A percentile compares a stretch with the other conserved stretches of the same genome.
Conservation (phyloP, 176 grass and related monocot genomes). For the Bolboschoenus planiculmis region DNA sequence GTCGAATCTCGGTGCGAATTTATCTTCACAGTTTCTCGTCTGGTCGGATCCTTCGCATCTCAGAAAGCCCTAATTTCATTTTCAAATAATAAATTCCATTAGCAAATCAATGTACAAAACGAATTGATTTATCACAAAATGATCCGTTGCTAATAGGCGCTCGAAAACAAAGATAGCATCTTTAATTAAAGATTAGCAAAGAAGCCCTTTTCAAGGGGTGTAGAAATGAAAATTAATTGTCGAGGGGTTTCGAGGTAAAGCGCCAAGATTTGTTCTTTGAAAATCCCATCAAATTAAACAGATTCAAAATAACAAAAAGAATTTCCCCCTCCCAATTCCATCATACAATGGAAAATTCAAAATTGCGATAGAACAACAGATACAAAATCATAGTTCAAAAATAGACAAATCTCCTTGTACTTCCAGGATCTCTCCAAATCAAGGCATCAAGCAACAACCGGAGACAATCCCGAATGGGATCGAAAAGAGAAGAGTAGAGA, state of each 20-base stretch:
- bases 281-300: background rate
- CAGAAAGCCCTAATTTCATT: background rate
- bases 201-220: background rate
- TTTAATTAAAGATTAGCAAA: background rate
- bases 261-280: background rate
- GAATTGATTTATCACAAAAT: no score
- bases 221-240: background rate
- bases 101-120: background rate
- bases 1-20: conserved; percentile 29
- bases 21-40: conserved; percentile 8
- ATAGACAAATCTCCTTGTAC: no score
- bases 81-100: background rate
- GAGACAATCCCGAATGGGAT: background rate
- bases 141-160: no score
- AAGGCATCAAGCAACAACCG: background rate
- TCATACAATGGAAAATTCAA: background rate
- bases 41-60: background rate
- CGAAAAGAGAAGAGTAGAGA: background rate
- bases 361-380: background rate
- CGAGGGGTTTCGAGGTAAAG: background rate
- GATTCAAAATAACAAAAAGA: background rate
- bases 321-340: background rate
- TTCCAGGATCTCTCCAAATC: background rate
- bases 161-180: no score
- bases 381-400: background rate